Evolutionary conservation across 352 stramenopile species (phyloP), one percentile per base, ranked within the genome.

Genomic region (Phytophthora pini): DNA sequence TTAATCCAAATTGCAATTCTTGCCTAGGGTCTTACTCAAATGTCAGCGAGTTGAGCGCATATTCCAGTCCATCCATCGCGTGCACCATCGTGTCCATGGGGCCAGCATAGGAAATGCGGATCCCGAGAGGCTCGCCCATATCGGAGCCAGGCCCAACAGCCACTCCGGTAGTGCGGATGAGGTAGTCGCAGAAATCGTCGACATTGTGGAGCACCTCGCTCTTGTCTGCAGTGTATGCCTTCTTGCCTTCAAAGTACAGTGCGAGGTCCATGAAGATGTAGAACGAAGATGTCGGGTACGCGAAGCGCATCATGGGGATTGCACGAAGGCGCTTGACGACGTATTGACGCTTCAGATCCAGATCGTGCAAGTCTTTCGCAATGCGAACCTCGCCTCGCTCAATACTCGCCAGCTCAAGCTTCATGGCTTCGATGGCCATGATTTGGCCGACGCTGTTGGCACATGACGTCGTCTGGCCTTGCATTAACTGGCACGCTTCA

Each of bases 391-490:
- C 56, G 17, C 68, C 63, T 17, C 66, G 44, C 0, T 74, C 71
- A 1, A 85, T 67, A 34, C 56, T 79, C 41, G 80, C 79, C 55
- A 92, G 58, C 50, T 92, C 84, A 40, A 98, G 78, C 31, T 81
- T 70, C 50, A 98, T 80, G 1, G 93, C 96, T 20, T 92, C 91
- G 2, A 95, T 78, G 31, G 91, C 95, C 22, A 93, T 95, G 17
- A 92, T 79, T 82, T 99, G 96, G 7, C 82, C 86, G 26, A 98
- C 90, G 26, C 80, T 97, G 49, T 85, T 95, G 1, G 96, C 92
- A 66, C 94, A 98, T 34, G 89, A 98, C n/a, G 96, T 99, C 38
- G 98, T 79, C 75, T 99, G 97, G n/a, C 90, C 93, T 67, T 99
- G 97, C 11, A 99, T 82, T 12, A 95, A 97, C 4, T 88, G 87